phyloP scores from a whole-genome alignment of 345 rosid species.

The Salix purpurea region DNA sequence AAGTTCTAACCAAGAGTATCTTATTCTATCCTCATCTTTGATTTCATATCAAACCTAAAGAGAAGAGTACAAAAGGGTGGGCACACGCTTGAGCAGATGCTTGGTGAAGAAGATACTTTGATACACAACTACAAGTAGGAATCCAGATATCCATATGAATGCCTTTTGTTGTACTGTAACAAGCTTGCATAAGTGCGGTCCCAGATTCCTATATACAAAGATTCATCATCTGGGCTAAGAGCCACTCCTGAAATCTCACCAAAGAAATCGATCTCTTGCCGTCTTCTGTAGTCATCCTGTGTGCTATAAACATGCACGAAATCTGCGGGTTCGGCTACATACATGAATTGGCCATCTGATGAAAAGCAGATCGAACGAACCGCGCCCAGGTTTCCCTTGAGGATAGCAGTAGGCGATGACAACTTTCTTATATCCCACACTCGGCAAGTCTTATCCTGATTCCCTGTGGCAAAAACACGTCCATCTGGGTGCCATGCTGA shows the following conservation, averaged over 20 bases:
- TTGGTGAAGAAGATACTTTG: background rate
- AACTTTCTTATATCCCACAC: conserved; percentile 59
- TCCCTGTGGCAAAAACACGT: conserved; percentile 48
- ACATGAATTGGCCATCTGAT: conserved; percentile 55
- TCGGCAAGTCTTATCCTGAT: conserved; percentile 65
- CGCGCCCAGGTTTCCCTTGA: conserved; percentile 64
- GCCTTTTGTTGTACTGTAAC: conserved; percentile 44
- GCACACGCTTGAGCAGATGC: background rate
- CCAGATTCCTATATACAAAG: conserved; percentile 56
- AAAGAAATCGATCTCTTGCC: conserved; percentile 64
- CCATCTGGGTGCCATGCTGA: conserved; percentile 70
- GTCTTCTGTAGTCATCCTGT: conserved; percentile 25
- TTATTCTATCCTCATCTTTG: conserved; percentile 5
- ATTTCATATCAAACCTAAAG: background rate
- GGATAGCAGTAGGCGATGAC: conserved; percentile 32
- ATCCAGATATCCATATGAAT: conserved; percentile 47
- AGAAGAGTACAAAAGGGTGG: background rate
- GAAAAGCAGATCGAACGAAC: conserved; percentile 50
- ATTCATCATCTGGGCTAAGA: conserved; percentile 56
- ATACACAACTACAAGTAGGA: conserved; percentile 20
- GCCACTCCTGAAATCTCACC: conserved; percentile 67
- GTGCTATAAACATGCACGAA: conserved; percentile 57
- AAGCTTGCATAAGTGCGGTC: conserved; percentile 61
- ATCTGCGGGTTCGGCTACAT: conserved; percentile 60
- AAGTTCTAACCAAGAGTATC: background rate